Base-by-base conservation (phyloP, 768 basidiomycete species). In the Termitomyces bulborhizus region DNA sequence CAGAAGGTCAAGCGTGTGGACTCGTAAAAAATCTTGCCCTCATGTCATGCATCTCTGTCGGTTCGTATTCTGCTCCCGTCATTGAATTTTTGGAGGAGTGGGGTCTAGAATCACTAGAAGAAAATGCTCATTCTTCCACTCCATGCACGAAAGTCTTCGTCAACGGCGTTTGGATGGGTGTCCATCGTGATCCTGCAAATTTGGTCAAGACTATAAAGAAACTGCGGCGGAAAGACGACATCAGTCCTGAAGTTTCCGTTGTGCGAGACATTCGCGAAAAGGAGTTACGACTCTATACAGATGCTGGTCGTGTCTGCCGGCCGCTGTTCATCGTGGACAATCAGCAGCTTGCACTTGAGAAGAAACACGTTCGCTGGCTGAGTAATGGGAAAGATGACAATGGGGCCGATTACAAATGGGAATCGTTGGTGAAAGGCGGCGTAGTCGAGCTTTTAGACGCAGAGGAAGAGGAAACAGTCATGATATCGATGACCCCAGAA, bases 111-210 rank as follows among this genome's bases (percentile, higher is more conserved):
- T 92, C 91, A 16, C 70, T 98, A 57, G 94, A 97, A 67, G 94
- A 98, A 71, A 96, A 93, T 64, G 89, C 90, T 0, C 88, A 90
- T 66, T 87, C 88, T 5, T 75, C 84, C 18, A 86, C 85, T 9
- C 87, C 90, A 2, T 84, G 84, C 56, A 98, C 96, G 18, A 98
- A 98, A 71, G 93, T 99, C 18, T 99, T 99, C 69, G 91, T 99
- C 59, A 99, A 99, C 64, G 97, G 97, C 66, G 95, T 98, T 12
- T 99, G 97, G 97, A 94, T 97, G 82, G 97, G 97, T 57, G 90
- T 98, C 13, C 97, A 98, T 72, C 89, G 94, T 48, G 93, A 98
- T 66, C 90, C 96, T 7, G 86, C 88, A 40, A 89, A 93, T 61
- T 78, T 99, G 54, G 91, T 98, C 54, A 88, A 88, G 66, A 97